Evolutionary conservation across 1,284 basidiomycete species (phyloP), one percentile per base, ranked within the genome.

Genomic region (Wallemia ichthyophaga): DNA sequence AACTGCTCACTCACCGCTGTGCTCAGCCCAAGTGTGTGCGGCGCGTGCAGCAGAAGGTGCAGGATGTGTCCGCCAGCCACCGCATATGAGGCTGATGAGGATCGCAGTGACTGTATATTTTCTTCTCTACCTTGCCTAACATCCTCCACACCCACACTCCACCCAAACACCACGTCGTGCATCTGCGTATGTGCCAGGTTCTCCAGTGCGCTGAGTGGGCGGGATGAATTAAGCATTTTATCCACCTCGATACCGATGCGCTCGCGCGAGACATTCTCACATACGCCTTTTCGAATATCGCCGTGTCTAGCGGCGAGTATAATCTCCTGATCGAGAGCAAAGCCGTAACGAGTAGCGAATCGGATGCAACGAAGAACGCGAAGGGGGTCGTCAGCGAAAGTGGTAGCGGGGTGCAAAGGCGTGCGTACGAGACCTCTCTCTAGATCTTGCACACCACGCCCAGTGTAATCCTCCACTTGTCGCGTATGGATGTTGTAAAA

Each of bases 401-500:
- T 99, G 67, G 87, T 78, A 61, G 74, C 71, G 0, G 94, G 85
- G 1, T 85, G 74, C 19, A 98, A 71, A 0, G 94, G 94, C 1
- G 94, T 98, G 17, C 94, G 77, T 55, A 96, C 82, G 32, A 87
- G 73, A 0, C 85, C 83, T 26, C 74, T 71, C n/a, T 74, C 73
- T 1, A 99, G 72, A 70, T 99, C 94, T 15, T 77, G 70, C 27
- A 96, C 71, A 66, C 81, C 85, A 74, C 79, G 81, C 62, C 75
- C 78, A 1, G 89, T 95, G 65, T 78, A 78, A 69, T 99, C 94
- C 68, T 99, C 94, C 1, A 99, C 81, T 11, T 73, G 65, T n/a
- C 80, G 75, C 0, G 83, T 81, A 66, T 96, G 89, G 0, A 98
- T 78, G 63, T 99, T 98, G 73, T 91, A 98, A 71, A 98, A 96